Evolutionary conservation across 2,329 filamentous ascomycete genomes (phyloP).

Genomic region (Lachnellula subtilissima): DNA sequence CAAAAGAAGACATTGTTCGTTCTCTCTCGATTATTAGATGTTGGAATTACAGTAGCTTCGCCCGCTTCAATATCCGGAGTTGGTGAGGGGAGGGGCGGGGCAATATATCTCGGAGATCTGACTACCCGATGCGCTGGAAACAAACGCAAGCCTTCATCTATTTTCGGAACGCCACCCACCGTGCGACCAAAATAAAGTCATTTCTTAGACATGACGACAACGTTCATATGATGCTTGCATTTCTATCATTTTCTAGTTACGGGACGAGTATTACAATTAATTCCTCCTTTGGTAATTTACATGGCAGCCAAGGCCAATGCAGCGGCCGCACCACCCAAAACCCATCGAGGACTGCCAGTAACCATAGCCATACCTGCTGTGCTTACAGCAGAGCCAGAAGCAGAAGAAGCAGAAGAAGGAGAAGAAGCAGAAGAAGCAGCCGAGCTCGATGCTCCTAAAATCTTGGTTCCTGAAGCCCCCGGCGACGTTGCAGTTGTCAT

Average conservation of each 20-base stretch:
- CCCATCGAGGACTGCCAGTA: slow-evolving; percentile 23
- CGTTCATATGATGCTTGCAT: not conserved
- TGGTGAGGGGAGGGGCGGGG: too few relatives aligned
- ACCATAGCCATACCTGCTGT: slow-evolving; percentile 22
- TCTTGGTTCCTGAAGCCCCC: not conserved
- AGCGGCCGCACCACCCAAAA: slow-evolving; percentile 21
- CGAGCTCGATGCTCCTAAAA: slow-evolving; percentile 1
- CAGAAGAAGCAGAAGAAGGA: not conserved
- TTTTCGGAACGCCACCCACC: too few relatives aligned
- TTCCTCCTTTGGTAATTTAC: not conserved
- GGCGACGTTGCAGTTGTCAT: not conserved
- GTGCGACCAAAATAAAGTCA: too few relatives aligned
- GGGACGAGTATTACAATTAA: too few relatives aligned
- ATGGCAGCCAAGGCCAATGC: slow-evolving; percentile 26
- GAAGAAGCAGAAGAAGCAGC: slow-evolving; percentile 1
- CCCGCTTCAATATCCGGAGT: too few relatives aligned
- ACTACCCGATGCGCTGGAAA: too few relatives aligned
- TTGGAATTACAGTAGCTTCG: too few relatives aligned
- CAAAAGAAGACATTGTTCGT: too few relatives aligned
- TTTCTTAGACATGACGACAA: too few relatives aligned
- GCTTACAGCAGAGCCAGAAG: slow-evolving; percentile 4
- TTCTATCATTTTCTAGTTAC: not conserved
- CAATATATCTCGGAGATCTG: too few relatives aligned
- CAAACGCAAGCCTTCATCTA: too few relatives aligned
- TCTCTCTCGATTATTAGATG: too few relatives aligned